Percentiles rank a stretch among this genome's conserved stretches.
Conservation (phyloP, 106 monocot species). For the Dendrobium officinale region DNA sequence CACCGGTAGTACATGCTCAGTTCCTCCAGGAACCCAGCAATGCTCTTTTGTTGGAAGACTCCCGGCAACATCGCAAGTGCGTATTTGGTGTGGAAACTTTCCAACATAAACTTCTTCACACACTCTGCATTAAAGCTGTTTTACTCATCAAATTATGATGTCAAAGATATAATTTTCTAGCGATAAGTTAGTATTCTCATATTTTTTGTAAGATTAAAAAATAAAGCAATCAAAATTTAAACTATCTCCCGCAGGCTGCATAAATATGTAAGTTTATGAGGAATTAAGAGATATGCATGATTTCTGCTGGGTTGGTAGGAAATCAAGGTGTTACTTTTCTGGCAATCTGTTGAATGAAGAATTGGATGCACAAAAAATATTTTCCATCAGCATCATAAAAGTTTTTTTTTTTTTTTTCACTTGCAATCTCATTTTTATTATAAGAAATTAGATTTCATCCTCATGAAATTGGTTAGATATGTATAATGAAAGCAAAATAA, state of each 20-base stretch:
- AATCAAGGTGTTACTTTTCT: too few relatives aligned
- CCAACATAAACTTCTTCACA: conserved; percentile 49
- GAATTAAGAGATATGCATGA: too few relatives aligned
- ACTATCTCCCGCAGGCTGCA: neutral
- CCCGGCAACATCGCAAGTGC: conserved; percentile 31
- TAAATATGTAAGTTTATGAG: neutral
- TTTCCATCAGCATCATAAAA: too few relatives aligned
- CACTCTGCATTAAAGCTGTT: conserved; percentile 13
- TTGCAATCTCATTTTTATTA: too few relatives aligned
- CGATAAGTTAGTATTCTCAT: neutral
- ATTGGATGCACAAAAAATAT: too few relatives aligned
- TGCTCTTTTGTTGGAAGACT: conserved; percentile 34
- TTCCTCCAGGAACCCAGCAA: conserved; percentile 31
- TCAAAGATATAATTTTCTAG: neutral
- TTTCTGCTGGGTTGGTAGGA: too few relatives aligned
- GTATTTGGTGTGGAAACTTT: conserved; percentile 31
- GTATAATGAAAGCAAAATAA: too few relatives aligned
- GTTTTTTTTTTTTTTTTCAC: too few relatives aligned
- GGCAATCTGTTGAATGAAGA: too few relatives aligned
- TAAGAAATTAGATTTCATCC: too few relatives aligned
- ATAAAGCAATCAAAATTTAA: neutral
- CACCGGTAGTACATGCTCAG: conserved; percentile 39
- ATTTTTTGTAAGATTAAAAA: neutral
- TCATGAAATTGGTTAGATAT: too few relatives aligned
- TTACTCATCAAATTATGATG: neutral